phyloP scores from a whole-genome alignment of 768 basidiomycete genomes.

The Gloeostereum incarnatum region DNA sequence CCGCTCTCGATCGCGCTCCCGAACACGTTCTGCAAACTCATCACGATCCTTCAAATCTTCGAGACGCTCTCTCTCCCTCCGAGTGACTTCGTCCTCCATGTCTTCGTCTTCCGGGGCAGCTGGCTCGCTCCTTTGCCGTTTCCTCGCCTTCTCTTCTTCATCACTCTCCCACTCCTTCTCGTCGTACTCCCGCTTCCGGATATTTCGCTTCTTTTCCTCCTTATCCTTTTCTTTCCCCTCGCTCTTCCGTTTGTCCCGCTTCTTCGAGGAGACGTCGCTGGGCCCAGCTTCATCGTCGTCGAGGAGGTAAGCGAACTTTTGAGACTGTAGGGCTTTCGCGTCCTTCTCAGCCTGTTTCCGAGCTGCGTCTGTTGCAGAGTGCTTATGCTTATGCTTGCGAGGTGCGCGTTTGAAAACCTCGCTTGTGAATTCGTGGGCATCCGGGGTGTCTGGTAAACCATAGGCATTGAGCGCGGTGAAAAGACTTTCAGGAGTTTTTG shows the following conservation, averaged over 20 bases:
- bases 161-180: conserved; percentile 87
- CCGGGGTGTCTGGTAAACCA: conserved; percentile 76
- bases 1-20: conserved; percentile 71
- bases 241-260: conserved; percentile 31
- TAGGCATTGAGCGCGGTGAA: conserved; percentile 66
- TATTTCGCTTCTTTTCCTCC: conserved; percentile 52
- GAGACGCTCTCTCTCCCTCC: conserved; percentile 63
- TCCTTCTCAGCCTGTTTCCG: conserved; percentile 71
- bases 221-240: conserved; percentile 37
- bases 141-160: conserved; percentile 71
- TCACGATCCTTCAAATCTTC: conserved; percentile 85
- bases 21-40: conserved; percentile 86
- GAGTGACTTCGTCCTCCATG: conserved; percentile 62
- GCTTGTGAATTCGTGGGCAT: conserved; percentile 70
- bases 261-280: conserved; percentile 26
- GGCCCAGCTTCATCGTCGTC: conserved; percentile 62
- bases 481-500: conserved; percentile 71
- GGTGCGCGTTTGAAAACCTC: conserved; percentile 75
- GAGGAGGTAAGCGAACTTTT: conserved; percentile 75
- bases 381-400: conserved; percentile 67
- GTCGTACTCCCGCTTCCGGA: conserved; percentile 76
- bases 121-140: conserved; percentile 49
- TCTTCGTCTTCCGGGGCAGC: conserved; percentile 26
- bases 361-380: conserved; percentile 28
- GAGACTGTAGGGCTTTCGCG: conserved; percentile 54